These are phyloP conservation scores for Cystobasidium ongulense DNA, from an alignment of 768 basidiomycete species.

Conservation along the genomic window DNA sequence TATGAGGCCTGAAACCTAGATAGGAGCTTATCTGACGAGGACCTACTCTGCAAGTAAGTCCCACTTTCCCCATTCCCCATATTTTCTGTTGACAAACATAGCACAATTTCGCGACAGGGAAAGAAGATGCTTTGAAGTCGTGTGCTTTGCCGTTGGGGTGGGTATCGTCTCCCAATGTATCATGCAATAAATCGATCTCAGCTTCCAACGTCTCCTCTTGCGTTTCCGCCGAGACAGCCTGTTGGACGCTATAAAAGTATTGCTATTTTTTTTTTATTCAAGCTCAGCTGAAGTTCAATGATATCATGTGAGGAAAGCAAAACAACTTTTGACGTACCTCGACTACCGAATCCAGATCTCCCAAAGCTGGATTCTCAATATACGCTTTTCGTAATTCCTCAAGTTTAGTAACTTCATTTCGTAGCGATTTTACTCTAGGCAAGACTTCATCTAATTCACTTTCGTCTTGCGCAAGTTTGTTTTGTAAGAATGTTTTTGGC, in stretches of 20 bases:
- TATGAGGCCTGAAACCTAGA: background rate
- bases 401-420: constrained; percentile 14
- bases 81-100: constrained; percentile 27
- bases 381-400: constrained; percentile 19
- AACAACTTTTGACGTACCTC: constrained; percentile 1
- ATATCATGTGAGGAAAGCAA: background rate
- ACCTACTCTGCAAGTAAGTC: constrained; percentile 24
- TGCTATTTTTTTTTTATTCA: background rate
- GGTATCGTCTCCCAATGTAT: constrained; percentile 18
- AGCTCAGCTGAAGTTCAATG: background rate
- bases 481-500: constrained; percentile 25
- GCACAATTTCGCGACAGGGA: constrained; percentile 22
- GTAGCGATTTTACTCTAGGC: background rate
- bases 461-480: constrained; percentile 15
- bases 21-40: background rate
- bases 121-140: constrained; percentile 20
- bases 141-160: background rate
- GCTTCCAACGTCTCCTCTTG: constrained; percentile 17
- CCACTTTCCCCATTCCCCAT: constrained; percentile 29
- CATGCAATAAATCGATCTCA: constrained; percentile 11
- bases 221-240: constrained; percentile 7
- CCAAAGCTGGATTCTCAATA: constrained; percentile 23
- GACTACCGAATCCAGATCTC: constrained; percentile 13
- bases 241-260: constrained; percentile 5
- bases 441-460: constrained; percentile 1